Base-by-base conservation (phyloP, 441 rosid species). In the Populus tomentosa region DNA sequence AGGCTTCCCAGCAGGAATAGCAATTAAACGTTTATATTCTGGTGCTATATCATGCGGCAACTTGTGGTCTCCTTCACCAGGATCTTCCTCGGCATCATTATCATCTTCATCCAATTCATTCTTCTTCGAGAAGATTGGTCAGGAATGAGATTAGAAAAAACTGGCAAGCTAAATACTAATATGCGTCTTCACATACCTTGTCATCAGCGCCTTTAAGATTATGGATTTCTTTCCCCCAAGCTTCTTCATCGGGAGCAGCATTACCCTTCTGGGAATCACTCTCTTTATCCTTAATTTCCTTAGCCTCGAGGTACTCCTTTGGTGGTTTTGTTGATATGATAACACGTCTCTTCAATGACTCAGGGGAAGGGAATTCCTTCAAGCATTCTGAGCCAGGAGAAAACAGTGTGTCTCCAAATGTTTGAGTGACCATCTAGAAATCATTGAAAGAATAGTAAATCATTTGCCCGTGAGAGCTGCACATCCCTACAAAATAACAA, bases 241-340 rank as follows among this genome's bases (percentile, higher is more conserved):
- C 86, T 79, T 86, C 94, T 78, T 88, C 97, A 75, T 94, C 97
- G 62, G 85, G 78, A 71, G 84, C 74, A 67, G 78, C 74, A 80
- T 81, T 87, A 71, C 79, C 82, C 79, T 82, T 88, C 75, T 71
- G 83, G 5, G 75, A 80, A 76, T 59, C 87, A 33, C 81, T 82
- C 66, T 85, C 89, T 68, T 80, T 79, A 38, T 65, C 90, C 79
- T 84, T 78, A 9, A 3, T 80, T 21, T 85, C 86, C 79, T 85
- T 84, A 42, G 84, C 83, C 84, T 88, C 84, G 28, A 86, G 91
- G 77, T 95, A 95, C 75, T 95, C 95, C 80, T 92, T 93, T 14
- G 98, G 99, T 42, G 96, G 99, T 80, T 95, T 93, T 11, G 98
- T 95, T 80, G 98, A 94, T 84, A 95, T 87, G 74, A 95, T 88